phyloP scores from a whole-genome alignment of 2,329 filamentous ascomycete species.

The Chaetomiaceae sp. region DNA sequence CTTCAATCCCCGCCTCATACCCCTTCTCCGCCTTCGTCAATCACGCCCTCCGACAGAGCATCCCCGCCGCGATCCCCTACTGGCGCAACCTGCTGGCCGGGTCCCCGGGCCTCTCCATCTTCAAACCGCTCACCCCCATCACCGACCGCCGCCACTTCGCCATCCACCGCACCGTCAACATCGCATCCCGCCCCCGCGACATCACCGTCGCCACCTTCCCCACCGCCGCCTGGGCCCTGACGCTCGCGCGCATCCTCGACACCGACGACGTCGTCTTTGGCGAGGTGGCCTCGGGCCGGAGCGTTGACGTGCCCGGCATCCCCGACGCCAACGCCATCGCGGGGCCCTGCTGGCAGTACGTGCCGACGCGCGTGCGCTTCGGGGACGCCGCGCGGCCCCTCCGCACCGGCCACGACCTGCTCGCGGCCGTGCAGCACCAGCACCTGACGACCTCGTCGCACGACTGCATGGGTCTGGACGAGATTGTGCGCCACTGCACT shows the following conservation, averaged over 20 bases:
- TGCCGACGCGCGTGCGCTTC: constrained; percentile 9
- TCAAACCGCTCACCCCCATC: background rate
- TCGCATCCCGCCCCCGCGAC: background rate
- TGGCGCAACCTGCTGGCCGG: constrained; percentile 8
- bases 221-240: constrained; percentile 27
- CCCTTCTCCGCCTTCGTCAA: constrained; percentile 4
- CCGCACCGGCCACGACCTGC: constrained; percentile 8
- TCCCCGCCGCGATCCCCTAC: constrained; percentile 3
- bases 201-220: constrained; percentile 19
- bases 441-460: constrained; percentile 15
- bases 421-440: constrained; percentile 19
- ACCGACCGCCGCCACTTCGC: background rate
- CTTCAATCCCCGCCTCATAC: background rate
- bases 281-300: constrained; percentile 11
- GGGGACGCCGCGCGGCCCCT: constrained; percentile 10
- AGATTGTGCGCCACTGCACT: constrained; percentile 45
- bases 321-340: background rate
- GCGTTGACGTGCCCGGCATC: constrained; percentile 5
- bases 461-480: constrained; percentile 41
- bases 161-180: background rate
- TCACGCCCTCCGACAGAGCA: background rate
- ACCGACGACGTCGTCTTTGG: constrained; percentile 15
- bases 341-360: constrained; percentile 9
- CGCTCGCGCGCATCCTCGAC: constrained; percentile 18
- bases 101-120: background rate